Base-by-base conservation (phyloP, 176 grass and related monocot species). In the Melocanna baccifera region DNA sequence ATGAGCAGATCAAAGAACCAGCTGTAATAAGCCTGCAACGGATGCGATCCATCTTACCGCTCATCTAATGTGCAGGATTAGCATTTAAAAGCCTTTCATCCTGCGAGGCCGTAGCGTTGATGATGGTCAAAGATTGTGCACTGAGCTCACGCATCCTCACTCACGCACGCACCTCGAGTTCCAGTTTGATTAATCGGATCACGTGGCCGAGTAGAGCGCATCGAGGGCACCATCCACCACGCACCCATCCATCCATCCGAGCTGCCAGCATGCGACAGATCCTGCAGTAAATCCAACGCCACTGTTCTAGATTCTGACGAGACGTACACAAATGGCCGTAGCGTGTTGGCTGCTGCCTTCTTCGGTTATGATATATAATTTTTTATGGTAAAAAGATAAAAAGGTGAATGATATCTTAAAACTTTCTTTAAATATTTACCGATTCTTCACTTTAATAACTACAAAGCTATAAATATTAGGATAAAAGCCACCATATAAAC, bases 221-320 rank as follows among this genome's bases (percentile, higher is more conserved):
- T 18, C 81, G 81, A 83, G 69, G 81, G 36, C 56, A 25, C 45
- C 62, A 9, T 32, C n/a, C n/a, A n/a, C n/a, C n/a, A n/a, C n/a
- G n/a, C n/a, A n/a, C n/a, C 45, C 62, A 9, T 32, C 29, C 8
- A 20, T 46, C 19, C 4, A 40, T 4, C 7, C 20, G 8, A 57
- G 55, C 55, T 4, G n/a, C n/a, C 3, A 23, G 56, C 56, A 9
- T 1, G 29, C 80, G 19, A 37, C 63, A 30, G 58, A 1, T 36
- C 2, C 52, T 12, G 66, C 65, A 23, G 50, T 78, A 70, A 72
- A 59, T 69, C 66, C 56, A 70, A 16, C 11, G 4, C 2, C 26
- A 69, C 77, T 82, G 83, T 86, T 86, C 14, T 71, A 90, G 83
- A 86, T 86, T 89, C 88, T 71, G 83, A 79, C 7, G 80, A 62